Base-by-base conservation (phyloP, 257 asterid genomes). In the Lavandula angustifolia region DNA sequence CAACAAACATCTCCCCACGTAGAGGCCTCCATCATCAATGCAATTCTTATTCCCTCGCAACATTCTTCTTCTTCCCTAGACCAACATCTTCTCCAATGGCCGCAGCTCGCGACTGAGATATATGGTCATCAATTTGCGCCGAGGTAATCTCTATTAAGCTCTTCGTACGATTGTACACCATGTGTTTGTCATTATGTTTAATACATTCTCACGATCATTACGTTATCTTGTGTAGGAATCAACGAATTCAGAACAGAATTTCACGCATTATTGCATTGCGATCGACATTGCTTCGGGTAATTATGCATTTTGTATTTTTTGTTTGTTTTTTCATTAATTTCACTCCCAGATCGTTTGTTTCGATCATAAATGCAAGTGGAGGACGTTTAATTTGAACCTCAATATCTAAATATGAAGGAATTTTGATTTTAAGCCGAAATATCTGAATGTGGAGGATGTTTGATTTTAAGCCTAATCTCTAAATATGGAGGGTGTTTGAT, bases 1-100 rank as follows among this genome's bases (percentile, higher is more conserved):
- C 73, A 18, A 17, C 32, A 38, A 49, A 46, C 42, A 59, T 60
- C 73, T 34, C 52, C 66, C 49, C 60, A 18, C 57, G 4, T 72
- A 51, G 27, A 27, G 9, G 42, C 69, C 34, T 29, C 60, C 4
- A 27, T 53, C 9, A 3, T 53, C 35, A 8, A 7, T 42, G 12
- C 4, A 11, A 0, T 29, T 9, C 10, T 53, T 13, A n/a, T 54
- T 54, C 54, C 52, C 47, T 12, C 16, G 5, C 41, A 48, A 43
- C 53, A 22, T 53, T 64, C 16, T 32, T 40, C 60, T 8, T 9
- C 17, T 42, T 31, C 12, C 40, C 3, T 9, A 18, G 22, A 16
- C 68, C 37, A 34, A 33, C 44, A 33, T 22, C 46, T 46, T 52
- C 49, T 50, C 18, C 77, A 33, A 17, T 72, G 62, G 17, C 13